Conservation (phyloP, 495 filamentous ascomycete species). For the Aspergillus haitiensis region DNA sequence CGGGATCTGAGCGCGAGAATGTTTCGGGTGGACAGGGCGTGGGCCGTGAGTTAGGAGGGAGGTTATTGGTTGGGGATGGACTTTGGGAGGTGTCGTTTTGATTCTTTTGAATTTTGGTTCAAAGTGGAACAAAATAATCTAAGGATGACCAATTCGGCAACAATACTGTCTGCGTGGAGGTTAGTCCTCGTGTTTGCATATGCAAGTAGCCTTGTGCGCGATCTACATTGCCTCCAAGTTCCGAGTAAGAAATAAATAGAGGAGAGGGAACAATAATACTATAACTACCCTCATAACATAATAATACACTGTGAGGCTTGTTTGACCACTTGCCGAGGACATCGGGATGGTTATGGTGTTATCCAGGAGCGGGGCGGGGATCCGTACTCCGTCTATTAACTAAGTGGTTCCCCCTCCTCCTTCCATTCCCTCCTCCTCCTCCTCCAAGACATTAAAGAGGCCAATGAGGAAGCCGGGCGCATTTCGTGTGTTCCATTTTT, state of each 20-base stretch:
- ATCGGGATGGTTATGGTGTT: background rate
- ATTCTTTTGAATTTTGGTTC: background rate
- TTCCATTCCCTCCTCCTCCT: background rate
- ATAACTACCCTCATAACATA: background rate
- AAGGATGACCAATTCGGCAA: background rate
- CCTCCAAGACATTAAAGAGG: background rate
- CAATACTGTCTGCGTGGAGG: background rate
- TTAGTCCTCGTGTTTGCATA: background rate
- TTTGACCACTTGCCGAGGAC: background rate
- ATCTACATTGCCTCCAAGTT: background rate
- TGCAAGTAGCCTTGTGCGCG: background rate
- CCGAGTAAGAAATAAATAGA: background rate
- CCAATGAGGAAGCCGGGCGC: background rate
- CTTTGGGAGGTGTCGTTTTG: background rate
- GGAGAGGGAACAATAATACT: background rate
- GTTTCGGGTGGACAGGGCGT: background rate
- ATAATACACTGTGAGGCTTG: background rate
- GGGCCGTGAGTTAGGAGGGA: background rate
- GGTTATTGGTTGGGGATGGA: background rate
- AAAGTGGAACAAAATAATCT: background rate
- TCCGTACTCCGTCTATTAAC: constrained; percentile 13
- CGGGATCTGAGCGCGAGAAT: constrained; percentile 9
- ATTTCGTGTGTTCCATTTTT: background rate
- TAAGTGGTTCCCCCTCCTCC: background rate
- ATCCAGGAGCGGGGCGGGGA: constrained; percentile 12